Conservation (phyloP, 257 asterid genomes). For the Galeopsis tetrahit region DNA sequence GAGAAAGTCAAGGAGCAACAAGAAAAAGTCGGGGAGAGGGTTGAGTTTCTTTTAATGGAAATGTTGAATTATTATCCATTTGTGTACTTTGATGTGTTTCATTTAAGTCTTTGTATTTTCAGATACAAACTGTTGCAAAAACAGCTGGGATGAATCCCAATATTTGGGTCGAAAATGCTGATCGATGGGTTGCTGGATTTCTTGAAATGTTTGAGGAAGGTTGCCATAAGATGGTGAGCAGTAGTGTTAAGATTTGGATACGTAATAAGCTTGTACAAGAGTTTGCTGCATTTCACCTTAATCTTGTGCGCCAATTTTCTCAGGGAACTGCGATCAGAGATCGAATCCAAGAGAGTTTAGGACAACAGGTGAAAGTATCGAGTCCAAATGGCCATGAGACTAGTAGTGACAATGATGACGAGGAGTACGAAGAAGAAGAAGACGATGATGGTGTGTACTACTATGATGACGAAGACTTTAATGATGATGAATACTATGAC, state of each 20-base stretch:
- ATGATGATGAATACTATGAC: constrained; percentile 39
- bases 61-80: neutral
- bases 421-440: constrained; percentile 32
- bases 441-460: constrained; percentile 37
- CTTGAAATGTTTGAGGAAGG: constrained; percentile 84
- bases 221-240: constrained; percentile 72
- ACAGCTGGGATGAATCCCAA: constrained; percentile 67
- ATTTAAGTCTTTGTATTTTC: constrained; percentile 2
- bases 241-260: neutral
- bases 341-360: constrained; percentile 53
- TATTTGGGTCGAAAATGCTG: constrained; percentile 80
- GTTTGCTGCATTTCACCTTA: constrained; percentile 16
- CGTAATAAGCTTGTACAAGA: constrained; percentile 8
- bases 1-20: constrained; percentile 82
- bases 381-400: constrained; percentile 35
- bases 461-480: constrained; percentile 39
- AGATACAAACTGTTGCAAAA: constrained; percentile 77
- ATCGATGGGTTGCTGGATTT: constrained; percentile 81
- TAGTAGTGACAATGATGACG: constrained; percentile 37
- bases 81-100: neutral
- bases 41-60: constrained; percentile 27
- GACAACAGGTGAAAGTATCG: constrained; percentile 39
- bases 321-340: constrained; percentile 59
- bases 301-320: neutral
- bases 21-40: constrained; percentile 82